These are phyloP conservation scores for Agaricus subrufescens DNA, from an alignment of 768 basidiomycete species.

Conservation along the genomic window DNA sequence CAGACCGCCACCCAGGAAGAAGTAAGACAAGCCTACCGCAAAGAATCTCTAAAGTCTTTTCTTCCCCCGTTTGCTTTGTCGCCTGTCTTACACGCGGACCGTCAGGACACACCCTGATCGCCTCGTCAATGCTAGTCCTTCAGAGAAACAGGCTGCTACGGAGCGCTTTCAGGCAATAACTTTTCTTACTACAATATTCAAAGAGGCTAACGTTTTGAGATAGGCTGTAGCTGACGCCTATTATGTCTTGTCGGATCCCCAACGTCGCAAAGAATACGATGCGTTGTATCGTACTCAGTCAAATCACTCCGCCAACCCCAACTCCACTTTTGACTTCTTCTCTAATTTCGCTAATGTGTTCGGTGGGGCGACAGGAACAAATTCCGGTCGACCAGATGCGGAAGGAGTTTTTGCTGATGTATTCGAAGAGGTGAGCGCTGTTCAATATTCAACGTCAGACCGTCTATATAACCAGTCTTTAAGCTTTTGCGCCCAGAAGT, in stretches of 20 bases:
- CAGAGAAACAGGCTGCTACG: conserved; percentile 72
- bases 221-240: conserved; percentile 92
- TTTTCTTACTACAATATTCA: background rate
- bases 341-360: conserved; percentile 73
- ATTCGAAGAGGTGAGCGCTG: conserved; percentile 73
- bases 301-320: conserved; percentile 58
- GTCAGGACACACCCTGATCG: conserved; percentile 87
- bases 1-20: conserved; percentile 64
- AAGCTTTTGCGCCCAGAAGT: conserved; percentile 82
- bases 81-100: conserved; percentile 15
- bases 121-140: conserved; percentile 59
- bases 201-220: background rate
- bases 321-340: conserved; percentile 72
- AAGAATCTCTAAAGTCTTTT: conserved; percentile 66
- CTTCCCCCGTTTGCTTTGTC: background rate
- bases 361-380: conserved; percentile 29
- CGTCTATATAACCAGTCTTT: background rate
- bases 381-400: conserved; percentile 60
- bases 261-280: conserved; percentile 72
- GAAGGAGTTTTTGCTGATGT: conserved; percentile 84
- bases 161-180: conserved; percentile 75
- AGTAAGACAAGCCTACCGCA: conserved; percentile 73
- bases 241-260: conserved; percentile 83
- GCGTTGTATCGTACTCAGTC: conserved; percentile 51
- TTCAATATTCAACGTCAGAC: background rate